Conservation (phyloP, 129 eudicot species). For the Solidago caesia region DNA sequence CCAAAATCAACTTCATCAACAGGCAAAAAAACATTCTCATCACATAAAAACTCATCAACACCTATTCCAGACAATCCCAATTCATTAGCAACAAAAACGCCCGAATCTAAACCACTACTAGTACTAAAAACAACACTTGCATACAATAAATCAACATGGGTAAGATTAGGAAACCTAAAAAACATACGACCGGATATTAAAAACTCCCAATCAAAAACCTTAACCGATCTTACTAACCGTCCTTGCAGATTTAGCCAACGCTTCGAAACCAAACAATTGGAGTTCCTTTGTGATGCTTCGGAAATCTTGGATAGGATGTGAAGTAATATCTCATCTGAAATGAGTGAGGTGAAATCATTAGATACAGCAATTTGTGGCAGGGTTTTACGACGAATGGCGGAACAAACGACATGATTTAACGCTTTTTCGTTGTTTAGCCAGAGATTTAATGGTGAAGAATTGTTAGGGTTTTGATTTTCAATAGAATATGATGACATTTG, state of each 20-base stretch:
- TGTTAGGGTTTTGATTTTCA: conserved; percentile 37
- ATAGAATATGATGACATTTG: conserved; percentile 42
- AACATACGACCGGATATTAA: conserved; percentile 59
- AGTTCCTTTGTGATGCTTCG: conserved; percentile 35
- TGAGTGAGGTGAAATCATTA: conserved; percentile 49
- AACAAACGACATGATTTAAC: conserved; percentile 43
- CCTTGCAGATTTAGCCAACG: conserved; percentile 73
- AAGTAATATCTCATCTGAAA: conserved; percentile 57
- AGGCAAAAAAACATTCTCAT: conserved; percentile 36
- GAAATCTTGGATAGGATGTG: conserved; percentile 54
- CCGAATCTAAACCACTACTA: conserved; percentile 13
- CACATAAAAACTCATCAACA: conserved; percentile 19
- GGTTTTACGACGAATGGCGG: conserved; percentile 50
- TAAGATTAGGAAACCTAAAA: conserved; percentile 62
- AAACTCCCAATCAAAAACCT: conserved; percentile 70
- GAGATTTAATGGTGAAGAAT: conserved; percentile 25
- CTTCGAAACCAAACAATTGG: conserved; percentile 66
- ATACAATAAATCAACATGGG: conserved; percentile 52
- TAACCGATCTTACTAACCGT: conserved; percentile 52
- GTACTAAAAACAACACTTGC: conserved; percentile 40
- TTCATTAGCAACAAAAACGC: conserved; percentile 36
- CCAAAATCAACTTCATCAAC: conserved; percentile 62
- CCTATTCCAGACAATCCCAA: conserved; percentile 40
- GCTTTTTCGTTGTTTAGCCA: conserved; percentile 51
- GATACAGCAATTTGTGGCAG: conserved; percentile 29